Evolutionary conservation across 148 eudicot genomes (phyloP).

Genomic region (Rhododendron griersonianum): DNA sequence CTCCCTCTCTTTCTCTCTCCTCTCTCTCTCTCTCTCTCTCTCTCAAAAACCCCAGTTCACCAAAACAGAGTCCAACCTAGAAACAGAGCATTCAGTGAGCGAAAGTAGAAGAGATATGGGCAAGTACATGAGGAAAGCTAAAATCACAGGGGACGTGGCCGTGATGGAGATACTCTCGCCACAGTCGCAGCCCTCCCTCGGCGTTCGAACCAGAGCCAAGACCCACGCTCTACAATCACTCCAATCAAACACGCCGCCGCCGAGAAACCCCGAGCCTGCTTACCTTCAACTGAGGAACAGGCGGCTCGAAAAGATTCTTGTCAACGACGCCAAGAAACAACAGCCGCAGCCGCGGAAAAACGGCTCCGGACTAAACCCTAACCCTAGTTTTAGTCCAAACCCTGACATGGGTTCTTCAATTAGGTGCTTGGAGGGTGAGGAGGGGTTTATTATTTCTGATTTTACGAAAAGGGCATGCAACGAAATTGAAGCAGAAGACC

Average conservation of each 20-base stretch:
- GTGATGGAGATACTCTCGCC: constrained; percentile 51
- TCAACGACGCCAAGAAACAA: not conserved
- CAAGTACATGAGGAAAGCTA: constrained; percentile 66
- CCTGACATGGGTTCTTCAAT: constrained; percentile 19
- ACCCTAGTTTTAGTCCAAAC: constrained; percentile 13
- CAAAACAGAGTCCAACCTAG: not conserved
- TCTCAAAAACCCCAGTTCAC: not conserved
- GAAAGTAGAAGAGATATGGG: constrained; percentile 31
- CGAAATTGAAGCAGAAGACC: constrained; percentile 21
- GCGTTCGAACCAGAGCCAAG: constrained; percentile 78
- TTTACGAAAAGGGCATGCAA: not conserved
- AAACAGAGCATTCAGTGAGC: not conserved
- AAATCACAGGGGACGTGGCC: constrained; percentile 46
- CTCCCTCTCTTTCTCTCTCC: not conserved
- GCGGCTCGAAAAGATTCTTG: constrained; percentile 55
- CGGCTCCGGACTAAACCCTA: constrained; percentile 10
- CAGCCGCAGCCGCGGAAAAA: not conserved
- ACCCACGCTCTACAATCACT: constrained; percentile 65
- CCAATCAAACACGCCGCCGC: constrained; percentile 8
- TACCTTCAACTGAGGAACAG: constrained; percentile 75
- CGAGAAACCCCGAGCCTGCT: constrained; percentile 34
- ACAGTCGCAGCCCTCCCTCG: constrained; percentile 34
- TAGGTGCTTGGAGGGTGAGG: constrained; percentile 16
- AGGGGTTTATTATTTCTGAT: constrained; percentile 11
- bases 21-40: constrained; percentile 9